Base-by-base conservation (phyloP, 1,284 basidiomycete genomes). In the Leccinum pachyderme region DNA sequence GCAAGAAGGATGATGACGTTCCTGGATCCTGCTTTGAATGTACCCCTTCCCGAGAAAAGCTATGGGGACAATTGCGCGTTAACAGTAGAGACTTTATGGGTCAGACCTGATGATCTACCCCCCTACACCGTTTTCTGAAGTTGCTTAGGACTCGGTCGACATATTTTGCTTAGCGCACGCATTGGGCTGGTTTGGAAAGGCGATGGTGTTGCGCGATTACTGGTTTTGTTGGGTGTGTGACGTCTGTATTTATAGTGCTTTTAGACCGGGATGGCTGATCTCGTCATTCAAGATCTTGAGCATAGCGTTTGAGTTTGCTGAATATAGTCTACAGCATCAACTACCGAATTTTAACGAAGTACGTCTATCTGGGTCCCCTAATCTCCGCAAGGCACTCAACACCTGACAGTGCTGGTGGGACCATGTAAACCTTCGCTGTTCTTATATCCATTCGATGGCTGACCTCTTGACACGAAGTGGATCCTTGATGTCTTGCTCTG, bases 181-280 rank as follows among this genome's bases (percentile, higher is more conserved):
- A 24, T 67, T 93, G 33, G 90, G 90, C 4, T 93, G 91, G 90
- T 93, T 91, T 68, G 89, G 89, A 44, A 93, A 93, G 69, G 91
- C 90, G 2, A 80, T 93, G 76, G 86, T 93, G 61, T 71, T 93
- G 62, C 81, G 91, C 29, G 90, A 93, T 65, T 93, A 93, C 65
- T 93, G 90, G 90, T 92, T 92, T 65, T 92, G 91, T 64, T 91
- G 89, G 89, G 89, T 90, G 65, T 73, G 67, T 58, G 43, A 37
- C 53, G 47, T 47, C 52, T 49, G 49, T 39, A 44, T 25, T 6
- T 61, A 46, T 44, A 52, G 33, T 7, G 41, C 35, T 43, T 51
- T 52, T 47, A 6, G 39, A 52, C 43, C 49, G 31, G 43, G 37
- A 13, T 32, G 27, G 44, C 47, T 59, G 32, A 57, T 58, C 39